Evolutionary conservation across 176 grass and related monocot genomes (phyloP).

Genomic region (Aegilops tauschii): DNA sequence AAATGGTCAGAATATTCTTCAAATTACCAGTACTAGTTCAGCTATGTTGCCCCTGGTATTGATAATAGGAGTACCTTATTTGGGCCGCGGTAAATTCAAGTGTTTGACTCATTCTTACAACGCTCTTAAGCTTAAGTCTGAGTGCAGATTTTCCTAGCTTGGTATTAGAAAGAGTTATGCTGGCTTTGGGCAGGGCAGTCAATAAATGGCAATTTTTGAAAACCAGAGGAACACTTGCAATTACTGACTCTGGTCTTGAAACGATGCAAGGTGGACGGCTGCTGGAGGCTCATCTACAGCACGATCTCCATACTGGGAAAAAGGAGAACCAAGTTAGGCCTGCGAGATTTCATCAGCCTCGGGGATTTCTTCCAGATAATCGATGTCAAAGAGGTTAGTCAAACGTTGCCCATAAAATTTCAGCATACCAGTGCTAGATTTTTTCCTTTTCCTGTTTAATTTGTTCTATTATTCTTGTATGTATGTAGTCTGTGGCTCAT

Average conservation of each 20-base stretch:
- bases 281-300: slow-evolving; percentile 91
- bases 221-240: neutral
- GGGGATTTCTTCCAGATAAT: slow-evolving; percentile 90
- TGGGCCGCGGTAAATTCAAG: neutral
- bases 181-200: neutral
- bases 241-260: slow-evolving; percentile 7
- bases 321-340: slow-evolving; percentile 71
- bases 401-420: neutral
- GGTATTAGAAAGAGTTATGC: neutral
- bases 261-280: slow-evolving; percentile 67
- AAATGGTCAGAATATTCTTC: neutral
- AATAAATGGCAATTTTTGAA: neutral
- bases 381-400: slow-evolving; percentile 68
- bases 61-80: neutral
- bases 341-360: slow-evolving; percentile 75
- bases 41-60: neutral
- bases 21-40: neutral
- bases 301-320: slow-evolving; percentile 79
- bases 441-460: neutral
- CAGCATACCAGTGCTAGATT: neutral
- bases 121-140: neutral
- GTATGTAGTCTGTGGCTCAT: neutral
- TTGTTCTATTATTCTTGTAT: neutral
- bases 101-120: too few relatives aligned
- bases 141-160: neutral